Conservation (phyloP, 768 basidiomycete species). For the Kwoniella bestiolae region DNA sequence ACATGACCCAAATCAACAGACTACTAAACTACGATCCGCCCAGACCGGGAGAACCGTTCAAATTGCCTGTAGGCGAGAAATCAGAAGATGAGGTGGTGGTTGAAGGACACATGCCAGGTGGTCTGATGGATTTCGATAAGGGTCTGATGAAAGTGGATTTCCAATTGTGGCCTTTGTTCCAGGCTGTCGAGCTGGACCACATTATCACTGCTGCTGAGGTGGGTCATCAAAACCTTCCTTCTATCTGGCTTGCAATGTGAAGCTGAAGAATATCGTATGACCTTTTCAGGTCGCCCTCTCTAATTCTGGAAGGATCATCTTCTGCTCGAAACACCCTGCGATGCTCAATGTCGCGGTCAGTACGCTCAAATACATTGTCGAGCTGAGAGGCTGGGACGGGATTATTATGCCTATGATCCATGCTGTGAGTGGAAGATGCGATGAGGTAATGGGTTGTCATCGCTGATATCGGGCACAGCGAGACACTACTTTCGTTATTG, state of each 20-base stretch:
- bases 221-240: background rate
- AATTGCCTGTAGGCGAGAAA: constrained; percentile 33
- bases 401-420: constrained; percentile 67
- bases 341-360: constrained; percentile 88
- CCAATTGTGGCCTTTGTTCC: constrained; percentile 96
- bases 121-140: constrained; percentile 88
- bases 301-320: constrained; percentile 82
- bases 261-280: constrained; percentile 1
- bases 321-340: constrained; percentile 84
- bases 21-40: constrained; percentile 53
- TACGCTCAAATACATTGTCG: constrained; percentile 87
- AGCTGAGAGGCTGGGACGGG: constrained; percentile 90
- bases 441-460: background rate
- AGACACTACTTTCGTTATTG: constrained; percentile 89
- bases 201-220: constrained; percentile 85
- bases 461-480: constrained; percentile 57
- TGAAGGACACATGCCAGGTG: constrained; percentile 62
- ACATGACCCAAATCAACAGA: constrained; percentile 65
- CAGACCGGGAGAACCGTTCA: constrained; percentile 48
- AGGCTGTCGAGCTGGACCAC: constrained; percentile 88
- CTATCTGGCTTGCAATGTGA: background rate
- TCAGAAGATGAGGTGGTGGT: constrained; percentile 28
- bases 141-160: constrained; percentile 93
- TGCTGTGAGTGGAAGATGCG: constrained; percentile 34
- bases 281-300: constrained; percentile 70